Base-by-base conservation (phyloP, 2,329 filamentous ascomycete species). In the Cercospora sp. region DNA sequence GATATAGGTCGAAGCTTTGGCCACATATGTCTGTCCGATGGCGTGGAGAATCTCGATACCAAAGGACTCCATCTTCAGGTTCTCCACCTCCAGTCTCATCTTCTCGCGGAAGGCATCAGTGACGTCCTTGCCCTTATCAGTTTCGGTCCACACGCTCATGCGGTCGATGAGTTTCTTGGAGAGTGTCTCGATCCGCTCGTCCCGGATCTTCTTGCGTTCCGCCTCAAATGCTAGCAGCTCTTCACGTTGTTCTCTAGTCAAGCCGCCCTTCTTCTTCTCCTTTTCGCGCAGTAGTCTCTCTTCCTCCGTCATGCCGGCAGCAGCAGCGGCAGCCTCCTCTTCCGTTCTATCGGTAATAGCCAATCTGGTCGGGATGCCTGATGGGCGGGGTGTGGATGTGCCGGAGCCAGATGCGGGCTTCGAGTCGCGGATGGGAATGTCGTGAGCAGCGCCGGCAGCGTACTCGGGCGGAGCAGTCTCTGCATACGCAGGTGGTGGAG, bases 1-100 rank as follows among this genome's bases (percentile, higher is more conserved):
- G 72, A 99, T 86, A 77, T 97, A 90, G 1, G 90, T 90, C 1
- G 91, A 92, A 3, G 91, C 92, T 82, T 98, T 98, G 79, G 89
- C 89, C 30, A 95, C 82, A 80, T 99, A 99, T 3, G 93, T 97
- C 74, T 91, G 86, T 16, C 95, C 95, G 75, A 99, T 96, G 57
- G 95, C 94, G 80, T 98, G 94, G 60, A 97, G 85, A 74, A 98
- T 98, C 74, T 99, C 95, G 51, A 99, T 86, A 62, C 95, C 95
- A 75, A 99, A 99, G 0, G 92, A 96, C 82, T 99, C 95, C 93
- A 99, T 99, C 86, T 98, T 99, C 75, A 99, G 85, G 78, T 98
- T 97, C 83, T 99, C 95, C 28, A 97, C 92, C 82, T 99, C 95
- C 49, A 98, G 88, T 49, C 90, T 88, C 73, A 92, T 97, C 87